Evolutionary conservation across 371 early-diverging fungal genomes (phyloP), one percentile per base, ranked within the genome.

Genomic region (Dinochytrium kinnereticum): DNA sequence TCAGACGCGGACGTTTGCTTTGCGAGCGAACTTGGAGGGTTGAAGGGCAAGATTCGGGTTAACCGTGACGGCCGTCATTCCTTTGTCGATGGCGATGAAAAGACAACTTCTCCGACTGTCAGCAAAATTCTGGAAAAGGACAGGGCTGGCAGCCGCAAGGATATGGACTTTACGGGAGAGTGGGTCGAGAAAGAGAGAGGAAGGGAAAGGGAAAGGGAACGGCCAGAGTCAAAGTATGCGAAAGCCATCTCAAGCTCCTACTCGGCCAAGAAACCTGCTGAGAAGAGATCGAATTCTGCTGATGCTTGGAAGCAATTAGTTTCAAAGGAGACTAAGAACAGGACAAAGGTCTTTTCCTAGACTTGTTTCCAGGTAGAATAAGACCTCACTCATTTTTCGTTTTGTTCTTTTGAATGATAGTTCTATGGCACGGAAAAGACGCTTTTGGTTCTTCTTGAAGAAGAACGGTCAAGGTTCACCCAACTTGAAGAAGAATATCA

Each of bases 401-500:
- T 13, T 44, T 44, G 19, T 13, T 19, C 44, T 19, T 44, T 7
- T 13, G 44, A 26, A 24, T 34, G 10, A 2, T 24, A 82, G 83
- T 78, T 76, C 61, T 71, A 81, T 31, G 72, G 69, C 2, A 78
- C 80, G 17, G 85, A 84, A 31, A 84, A 84, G 38, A 64, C 82
- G 2, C 74, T 86, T 28, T 68, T 84, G n/a, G 64, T 51, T 17
- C 68, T 84, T 37, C 71, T 86, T 19, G 86, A 86, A 51, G 84
- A 83, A 49, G 86, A 86, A 72, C 75, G 84, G n/a, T 50, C 81
- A 10, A 75, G 80, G 28, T 78, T 77, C 68, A 44, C 53, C 1
- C 78, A 81, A 34, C 79, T 86, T 0, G 87, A 86, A 44, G 68
- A 68, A 31, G 81, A 80, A 13, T 85, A 85, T 69, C 81, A 80